phyloP scores from a whole-genome alignment of 2,329 filamentous ascomycete genomes.

The Calonectria henricotiae region DNA sequence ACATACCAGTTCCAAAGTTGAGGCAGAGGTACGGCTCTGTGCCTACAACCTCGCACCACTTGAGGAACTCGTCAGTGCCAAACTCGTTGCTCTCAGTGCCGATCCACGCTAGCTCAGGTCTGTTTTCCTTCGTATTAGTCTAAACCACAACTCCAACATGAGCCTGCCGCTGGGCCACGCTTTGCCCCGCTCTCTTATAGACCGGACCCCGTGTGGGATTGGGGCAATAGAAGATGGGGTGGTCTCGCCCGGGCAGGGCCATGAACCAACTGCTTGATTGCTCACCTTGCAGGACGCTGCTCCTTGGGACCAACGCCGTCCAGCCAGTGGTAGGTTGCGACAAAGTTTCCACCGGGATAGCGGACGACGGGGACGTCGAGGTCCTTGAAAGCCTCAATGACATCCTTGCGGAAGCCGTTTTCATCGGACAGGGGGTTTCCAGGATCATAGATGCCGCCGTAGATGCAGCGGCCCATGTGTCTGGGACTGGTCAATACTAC shows the following conservation, averaged over 20 bases:
- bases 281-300: constrained; percentile 70
- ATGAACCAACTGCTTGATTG: neutral
- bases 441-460: constrained; percentile 88
- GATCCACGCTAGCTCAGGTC: constrained; percentile 84
- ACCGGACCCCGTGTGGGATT: neutral
- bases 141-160: constrained; percentile 13
- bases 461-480: constrained; percentile 92
- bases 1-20: constrained; percentile 83
- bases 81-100: constrained; percentile 85
- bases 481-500: constrained; percentile 59
- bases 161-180: neutral
- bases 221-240: neutral
- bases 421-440: constrained; percentile 81
- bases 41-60: constrained; percentile 81
- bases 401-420: constrained; percentile 85
- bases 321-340: constrained; percentile 88
- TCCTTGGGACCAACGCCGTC: constrained; percentile 85
- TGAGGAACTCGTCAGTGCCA: constrained; percentile 89
- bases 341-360: constrained; percentile 89
- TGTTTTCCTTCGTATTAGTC: constrained; percentile 21
- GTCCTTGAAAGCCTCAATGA: constrained; percentile 81
- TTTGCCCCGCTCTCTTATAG: neutral
- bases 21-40: constrained; percentile 86
- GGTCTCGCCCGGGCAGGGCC: neutral
- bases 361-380: constrained; percentile 83